phyloP scores from a whole-genome alignment of 164 flowering plant genomes.

The Protea cynaroides region DNA sequence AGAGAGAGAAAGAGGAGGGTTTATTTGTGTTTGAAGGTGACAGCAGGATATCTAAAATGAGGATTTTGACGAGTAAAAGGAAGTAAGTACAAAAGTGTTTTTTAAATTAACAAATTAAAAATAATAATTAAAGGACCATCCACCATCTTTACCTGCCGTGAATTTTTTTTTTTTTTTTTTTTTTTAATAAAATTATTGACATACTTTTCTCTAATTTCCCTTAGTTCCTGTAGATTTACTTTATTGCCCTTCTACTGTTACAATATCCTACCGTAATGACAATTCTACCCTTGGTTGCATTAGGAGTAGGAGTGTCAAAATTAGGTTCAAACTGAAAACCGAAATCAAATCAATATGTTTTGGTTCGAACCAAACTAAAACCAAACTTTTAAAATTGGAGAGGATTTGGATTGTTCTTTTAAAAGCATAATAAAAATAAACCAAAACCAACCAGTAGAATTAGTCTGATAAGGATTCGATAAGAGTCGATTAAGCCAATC shows the following conservation, averaged over 20 bases:
- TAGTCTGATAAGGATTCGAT: too few relatives aligned
- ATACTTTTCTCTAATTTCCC: not conserved
- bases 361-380: too few relatives aligned
- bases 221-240: constrained; percentile 7
- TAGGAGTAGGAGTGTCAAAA: too few relatives aligned
- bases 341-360: too few relatives aligned
- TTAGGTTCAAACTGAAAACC: too few relatives aligned
- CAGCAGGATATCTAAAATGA: constrained; percentile 56
- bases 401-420: too few relatives aligned
- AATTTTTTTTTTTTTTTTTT: not conserved
- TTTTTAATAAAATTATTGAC: constrained; percentile 5
- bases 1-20: constrained; percentile 28
- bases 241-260: constrained; percentile 4
- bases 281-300: not conserved
- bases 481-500: too few relatives aligned
- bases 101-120: not conserved
- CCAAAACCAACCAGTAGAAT: too few relatives aligned
- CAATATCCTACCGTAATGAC: not conserved
- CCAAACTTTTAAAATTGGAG: too few relatives aligned
- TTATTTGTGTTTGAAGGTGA: constrained; percentile 64
- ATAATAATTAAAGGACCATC: constrained; percentile 9
- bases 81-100: not conserved
- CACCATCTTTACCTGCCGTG: constrained; percentile 23
- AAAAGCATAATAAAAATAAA: too few relatives aligned
- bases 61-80: constrained; percentile 33